These are phyloP conservation scores for Fusarium begoniae DNA, from an alignment of 2,329 filamentous ascomycete genomes.

Conservation along the genomic window DNA sequence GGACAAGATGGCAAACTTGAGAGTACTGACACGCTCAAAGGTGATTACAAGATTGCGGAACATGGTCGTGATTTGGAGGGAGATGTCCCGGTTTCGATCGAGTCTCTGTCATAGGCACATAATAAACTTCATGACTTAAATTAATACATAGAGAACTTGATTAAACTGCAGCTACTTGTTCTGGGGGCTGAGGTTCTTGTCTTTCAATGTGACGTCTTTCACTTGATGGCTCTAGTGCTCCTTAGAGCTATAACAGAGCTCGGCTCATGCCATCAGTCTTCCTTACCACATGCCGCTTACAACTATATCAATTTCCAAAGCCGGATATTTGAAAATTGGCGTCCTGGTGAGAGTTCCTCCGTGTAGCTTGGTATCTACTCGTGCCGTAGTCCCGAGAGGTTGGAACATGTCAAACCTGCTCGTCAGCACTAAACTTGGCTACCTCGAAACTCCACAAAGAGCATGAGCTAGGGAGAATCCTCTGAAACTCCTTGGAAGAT, in stretches of 20 bases:
- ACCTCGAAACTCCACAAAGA: background rate
- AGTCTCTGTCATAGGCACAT: constrained; percentile 25
- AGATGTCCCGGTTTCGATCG: constrained; percentile 41
- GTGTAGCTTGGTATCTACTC: background rate
- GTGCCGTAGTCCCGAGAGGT: background rate
- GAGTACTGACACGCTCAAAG: constrained; percentile 52
- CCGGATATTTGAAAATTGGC: background rate
- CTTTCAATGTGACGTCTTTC: background rate
- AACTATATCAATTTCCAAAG: no score
- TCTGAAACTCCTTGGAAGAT: background rate
- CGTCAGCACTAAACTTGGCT: background rate
- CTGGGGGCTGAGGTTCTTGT: background rate
- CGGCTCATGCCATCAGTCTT: accelerated
- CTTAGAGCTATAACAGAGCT: background rate
- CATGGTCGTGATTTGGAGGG: constrained; percentile 39
- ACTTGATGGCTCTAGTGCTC: background rate
- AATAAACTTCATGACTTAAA: background rate
- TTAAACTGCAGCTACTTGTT: background rate
- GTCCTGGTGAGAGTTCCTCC: background rate
- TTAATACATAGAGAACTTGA: background rate
- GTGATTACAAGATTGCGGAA: constrained; percentile 42
- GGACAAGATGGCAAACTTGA: constrained; percentile 52
- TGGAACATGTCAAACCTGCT: background rate
- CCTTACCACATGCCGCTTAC: background rate
- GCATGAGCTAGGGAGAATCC: background rate